These are phyloP conservation scores for Colletotrichum liaoningense DNA, from an alignment of 2,329 filamentous ascomycete species.

Conservation along the genomic window DNA sequence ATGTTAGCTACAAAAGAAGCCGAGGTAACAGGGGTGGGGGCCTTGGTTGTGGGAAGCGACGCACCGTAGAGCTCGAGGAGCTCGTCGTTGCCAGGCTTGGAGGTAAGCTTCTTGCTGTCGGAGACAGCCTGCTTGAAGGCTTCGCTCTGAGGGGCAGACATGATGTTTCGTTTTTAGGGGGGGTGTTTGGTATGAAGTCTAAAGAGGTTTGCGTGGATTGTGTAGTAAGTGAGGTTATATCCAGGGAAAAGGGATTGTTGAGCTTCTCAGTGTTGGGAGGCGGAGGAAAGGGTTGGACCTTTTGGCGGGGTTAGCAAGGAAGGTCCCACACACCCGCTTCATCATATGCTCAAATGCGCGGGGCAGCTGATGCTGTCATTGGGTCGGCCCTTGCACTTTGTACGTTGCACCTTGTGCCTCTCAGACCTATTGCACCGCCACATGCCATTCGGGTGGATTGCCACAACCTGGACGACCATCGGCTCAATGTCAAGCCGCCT, in stretches of 20 bases:
- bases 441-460: neutral
- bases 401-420: neutral
- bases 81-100: constrained; percentile 72
- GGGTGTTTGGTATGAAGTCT: neutral
- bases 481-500: neutral
- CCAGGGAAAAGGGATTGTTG: constrained; percentile 22
- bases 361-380: constrained; percentile 36
- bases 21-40: neutral
- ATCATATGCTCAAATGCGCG: constrained; percentile 34
- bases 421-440: constrained; percentile 28
- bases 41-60: constrained; percentile 39
- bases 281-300: constrained; percentile 28
- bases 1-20: neutral
- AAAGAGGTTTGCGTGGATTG: neutral
- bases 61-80: constrained; percentile 72
- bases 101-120: constrained; percentile 76
- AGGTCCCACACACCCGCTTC: constrained; percentile 29
- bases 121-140: constrained; percentile 67
- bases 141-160: constrained; percentile 54
- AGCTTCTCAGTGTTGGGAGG: constrained; percentile 30
- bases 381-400: constrained; percentile 1
- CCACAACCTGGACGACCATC: neutral
- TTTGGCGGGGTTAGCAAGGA: constrained; percentile 32
- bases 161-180: constrained; percentile 41
- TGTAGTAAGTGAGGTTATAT: constrained; percentile 7